Evolutionary conservation across 202 grass and related monocot species (phyloP), one percentile per base, ranked within the genome.

Genomic region (Setaria italica): DNA sequence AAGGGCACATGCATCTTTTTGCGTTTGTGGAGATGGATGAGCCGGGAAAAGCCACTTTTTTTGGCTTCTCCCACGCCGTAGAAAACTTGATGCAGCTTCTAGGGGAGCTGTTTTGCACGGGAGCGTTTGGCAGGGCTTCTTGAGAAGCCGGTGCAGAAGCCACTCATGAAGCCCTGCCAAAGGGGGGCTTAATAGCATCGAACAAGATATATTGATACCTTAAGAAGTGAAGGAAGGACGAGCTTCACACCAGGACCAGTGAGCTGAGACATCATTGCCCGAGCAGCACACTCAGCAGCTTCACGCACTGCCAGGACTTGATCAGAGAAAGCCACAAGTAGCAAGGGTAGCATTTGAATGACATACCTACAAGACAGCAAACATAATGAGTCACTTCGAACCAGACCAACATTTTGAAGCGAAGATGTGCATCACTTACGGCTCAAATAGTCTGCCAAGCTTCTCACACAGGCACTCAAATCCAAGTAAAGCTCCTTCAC

Each of bases 401-500:
- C 20, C 11, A 73, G 70, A 72, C 49, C 29, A 68, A 76, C 30
- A 62, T 75, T 69, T 87, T 54, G 20, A 68, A 83, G 13, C 35
- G 50, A 90, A 70, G 16, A 46, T 7, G 33, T 62, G 50, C 76
- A 50, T 63, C 82, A 95, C 96, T 99, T 89, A 99, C 96, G 96
- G 96, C 77, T 99, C 96, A 88, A 99, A 99, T 86, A 99, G 82
- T 90, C 59, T 94, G 67, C 96, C 93, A 20, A 99, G 93, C 84
- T 99, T 99, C 78, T 99, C 96, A 78, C 96, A 99, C 21, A 99
- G 82, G 80, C 96, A 99, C 80, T 99, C 96, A 83, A 99, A 99
- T 88, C 93, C 96, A 88, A 99, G 96, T 76, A 99, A 92, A 68
- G 91, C 93, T 81, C 96, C 96, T 92, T 99, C 96, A 69, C 96